Evolutionary conservation across 2,329 filamentous ascomycete species (phyloP).

Genomic region (Microthyrium microscopicum): DNA sequence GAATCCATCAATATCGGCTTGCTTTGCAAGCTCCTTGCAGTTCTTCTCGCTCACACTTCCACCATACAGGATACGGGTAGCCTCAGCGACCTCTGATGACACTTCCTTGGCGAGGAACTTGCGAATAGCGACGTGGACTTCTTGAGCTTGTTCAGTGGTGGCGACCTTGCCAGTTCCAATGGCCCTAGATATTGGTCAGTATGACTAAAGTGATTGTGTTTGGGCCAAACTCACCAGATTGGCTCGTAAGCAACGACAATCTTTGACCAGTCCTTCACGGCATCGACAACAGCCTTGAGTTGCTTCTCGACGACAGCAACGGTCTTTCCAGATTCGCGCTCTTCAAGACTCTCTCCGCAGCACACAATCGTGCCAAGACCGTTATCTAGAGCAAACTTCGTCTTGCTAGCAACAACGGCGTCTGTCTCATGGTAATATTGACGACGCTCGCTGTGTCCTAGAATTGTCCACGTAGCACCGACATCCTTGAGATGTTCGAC

Average conservation of each 20-base stretch:
- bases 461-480: slow-evolving; percentile 75
- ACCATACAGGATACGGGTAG: slow-evolving; percentile 89
- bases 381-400: slow-evolving; percentile 76
- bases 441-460: slow-evolving; percentile 90
- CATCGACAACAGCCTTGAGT: slow-evolving; percentile 64
- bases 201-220: slow-evolving; percentile 5
- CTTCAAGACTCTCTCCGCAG: slow-evolving; percentile 88
- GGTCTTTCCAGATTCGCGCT: slow-evolving; percentile 74
- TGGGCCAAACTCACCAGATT: slow-evolving; percentile 60
- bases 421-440: slow-evolving; percentile 79
- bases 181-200: slow-evolving; percentile 27
- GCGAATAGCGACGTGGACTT: slow-evolving; percentile 59
- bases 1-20: slow-evolving; percentile 95
- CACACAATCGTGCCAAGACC: slow-evolving; percentile 89
- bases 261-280: slow-evolving; percentile 77
- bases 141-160: slow-evolving; percentile 25
- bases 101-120: slow-evolving; percentile 63
- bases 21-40: slow-evolving; percentile 78
- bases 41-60: slow-evolving; percentile 98
- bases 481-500: slow-evolving; percentile 80
- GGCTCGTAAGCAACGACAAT: slow-evolving; percentile 97
- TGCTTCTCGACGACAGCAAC: slow-evolving; percentile 73
- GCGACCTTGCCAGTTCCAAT: slow-evolving; percentile 58
- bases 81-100: slow-evolving; percentile 62
- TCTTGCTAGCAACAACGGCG: slow-evolving; percentile 78